A percentile compares a stretch with the other conserved stretches of the same genome.
Conservation (phyloP, 805 yeast genomes). For the Barnettozyma botsteinii region DNA sequence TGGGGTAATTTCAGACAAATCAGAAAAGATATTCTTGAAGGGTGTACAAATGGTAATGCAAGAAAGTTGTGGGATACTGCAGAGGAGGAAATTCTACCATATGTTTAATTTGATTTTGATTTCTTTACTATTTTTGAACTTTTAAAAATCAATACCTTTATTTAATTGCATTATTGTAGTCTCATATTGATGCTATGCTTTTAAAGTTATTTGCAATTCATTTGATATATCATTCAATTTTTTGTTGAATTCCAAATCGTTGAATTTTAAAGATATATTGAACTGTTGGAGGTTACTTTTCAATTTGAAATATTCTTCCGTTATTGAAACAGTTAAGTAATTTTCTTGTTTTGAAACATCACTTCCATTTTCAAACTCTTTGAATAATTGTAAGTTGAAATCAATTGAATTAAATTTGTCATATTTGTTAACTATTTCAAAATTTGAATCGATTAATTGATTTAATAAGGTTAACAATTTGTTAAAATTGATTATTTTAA, state of each 20-base stretch:
- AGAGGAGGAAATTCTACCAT: background rate
- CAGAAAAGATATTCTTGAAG: constrained; percentile 32
- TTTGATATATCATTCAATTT: background rate
- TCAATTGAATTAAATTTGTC: constrained; percentile 7
- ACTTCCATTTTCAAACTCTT: constrained; percentile 6
- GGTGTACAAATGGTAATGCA: constrained; percentile 23
- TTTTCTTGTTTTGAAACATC: constrained; percentile 2
- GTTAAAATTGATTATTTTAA: constrained; percentile 3
- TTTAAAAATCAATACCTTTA: background rate
- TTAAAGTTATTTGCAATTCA: background rate
- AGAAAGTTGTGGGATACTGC: background rate
- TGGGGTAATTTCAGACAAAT: constrained; percentile 36
- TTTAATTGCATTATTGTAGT: background rate
- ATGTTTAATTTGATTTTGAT: background rate
- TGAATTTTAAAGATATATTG: background rate
- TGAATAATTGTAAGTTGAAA: constrained; percentile 5
- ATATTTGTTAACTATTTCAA: constrained; percentile 5
- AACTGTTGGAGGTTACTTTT: constrained; percentile 5
- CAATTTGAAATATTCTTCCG: constrained; percentile 6
- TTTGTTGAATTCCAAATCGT: background rate
- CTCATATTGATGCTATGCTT: background rate
- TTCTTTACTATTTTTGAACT: no score
- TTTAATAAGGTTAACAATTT: background rate
- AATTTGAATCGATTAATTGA: background rate
- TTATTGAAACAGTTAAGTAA: constrained; percentile 5